Percentiles rank a stretch among this genome's conserved stretches.
phyloP scores from a whole-genome alignment of 352 stramenopile genomes.

The Phytophthora pluvialis region DNA sequence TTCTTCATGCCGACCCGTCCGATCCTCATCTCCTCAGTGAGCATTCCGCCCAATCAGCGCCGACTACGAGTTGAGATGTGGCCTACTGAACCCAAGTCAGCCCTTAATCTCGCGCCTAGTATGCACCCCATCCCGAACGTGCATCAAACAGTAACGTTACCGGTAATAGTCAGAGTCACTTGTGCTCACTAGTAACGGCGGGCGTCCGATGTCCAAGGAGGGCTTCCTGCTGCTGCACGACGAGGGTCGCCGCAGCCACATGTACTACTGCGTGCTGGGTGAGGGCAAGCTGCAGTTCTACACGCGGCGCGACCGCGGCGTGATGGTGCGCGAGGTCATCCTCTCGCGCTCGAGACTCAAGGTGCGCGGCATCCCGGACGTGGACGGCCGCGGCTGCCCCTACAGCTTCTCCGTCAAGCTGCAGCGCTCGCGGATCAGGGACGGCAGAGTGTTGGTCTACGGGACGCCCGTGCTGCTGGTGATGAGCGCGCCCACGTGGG shows the following conservation, averaged over 20 bases:
- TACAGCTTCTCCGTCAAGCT: constrained; percentile 81
- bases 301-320: constrained; percentile 62
- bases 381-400: constrained; percentile 70
- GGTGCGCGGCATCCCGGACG: constrained; percentile 74
- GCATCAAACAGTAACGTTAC: not conserved
- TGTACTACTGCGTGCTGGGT: constrained; percentile 84
- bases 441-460: constrained; percentile 68
- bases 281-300: constrained; percentile 82
- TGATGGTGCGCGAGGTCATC: constrained; percentile 67
- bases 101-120: not conserved
- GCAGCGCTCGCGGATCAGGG: constrained; percentile 75
- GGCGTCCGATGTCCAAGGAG: constrained; percentile 77
- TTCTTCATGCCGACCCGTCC: constrained; percentile 5
- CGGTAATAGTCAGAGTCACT: not conserved
- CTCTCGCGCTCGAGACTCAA: constrained; percentile 82
- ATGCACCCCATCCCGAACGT: constrained; percentile 10
- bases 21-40: not conserved
- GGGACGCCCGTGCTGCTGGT: constrained; percentile 64
- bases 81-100: constrained; percentile 22
- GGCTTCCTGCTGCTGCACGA: constrained; percentile 83
- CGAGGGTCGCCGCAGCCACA: constrained; percentile 59
- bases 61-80: constrained; percentile 4
- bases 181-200: not conserved
- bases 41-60: constrained; percentile 29
- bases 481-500: constrained; percentile 74